Conservation (phyloP, 805 yeast species). For the Pichia cephalocereana region DNA sequence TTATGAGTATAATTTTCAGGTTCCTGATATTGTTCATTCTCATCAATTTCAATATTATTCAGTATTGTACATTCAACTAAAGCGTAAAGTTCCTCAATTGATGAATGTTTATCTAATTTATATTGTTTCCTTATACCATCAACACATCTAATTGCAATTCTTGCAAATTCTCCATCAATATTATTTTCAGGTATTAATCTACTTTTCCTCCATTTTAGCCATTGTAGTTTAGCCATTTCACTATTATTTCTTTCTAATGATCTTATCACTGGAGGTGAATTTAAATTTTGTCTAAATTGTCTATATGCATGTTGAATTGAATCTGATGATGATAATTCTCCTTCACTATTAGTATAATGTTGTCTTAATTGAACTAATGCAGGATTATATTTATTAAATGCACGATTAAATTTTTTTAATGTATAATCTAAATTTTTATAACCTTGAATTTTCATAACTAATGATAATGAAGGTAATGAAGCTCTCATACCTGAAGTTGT, state of each 20-base stretch:
- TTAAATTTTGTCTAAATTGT: constrained; percentile 14
- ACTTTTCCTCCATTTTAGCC: constrained; percentile 42
- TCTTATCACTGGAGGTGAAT: constrained; percentile 36
- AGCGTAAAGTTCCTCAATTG: constrained; percentile 60
- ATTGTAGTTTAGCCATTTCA: constrained; percentile 18
- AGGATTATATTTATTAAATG: constrained; percentile 46
- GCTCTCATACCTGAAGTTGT: constrained; percentile 48
- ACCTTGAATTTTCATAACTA: constrained; percentile 60
- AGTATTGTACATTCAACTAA: constrained; percentile 45
- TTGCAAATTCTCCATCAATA: constrained; percentile 31
- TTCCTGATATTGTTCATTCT: constrained; percentile 12
- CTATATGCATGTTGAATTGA: constrained; percentile 48
- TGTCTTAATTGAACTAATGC: constrained; percentile 41
- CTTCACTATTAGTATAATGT: background rate
- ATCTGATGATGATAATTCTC: background rate
- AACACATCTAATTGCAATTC: constrained; percentile 61
- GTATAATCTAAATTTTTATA: constrained; percentile 31
- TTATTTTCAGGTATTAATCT: constrained; percentile 14
- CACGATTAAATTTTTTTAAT: constrained; percentile 28
- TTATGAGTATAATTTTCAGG: constrained; percentile 33
- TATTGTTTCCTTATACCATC: constrained; percentile 51
- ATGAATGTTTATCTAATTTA: constrained; percentile 35
- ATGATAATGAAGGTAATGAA: constrained; percentile 47
- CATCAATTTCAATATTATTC: constrained; percentile 24
- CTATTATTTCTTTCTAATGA: constrained; percentile 35